Percentiles rank a stretch among this genome's conserved stretches.
Conservation (phyloP, 2,329 filamentous ascomycete species). For the Neofusicoccum sp. region DNA sequence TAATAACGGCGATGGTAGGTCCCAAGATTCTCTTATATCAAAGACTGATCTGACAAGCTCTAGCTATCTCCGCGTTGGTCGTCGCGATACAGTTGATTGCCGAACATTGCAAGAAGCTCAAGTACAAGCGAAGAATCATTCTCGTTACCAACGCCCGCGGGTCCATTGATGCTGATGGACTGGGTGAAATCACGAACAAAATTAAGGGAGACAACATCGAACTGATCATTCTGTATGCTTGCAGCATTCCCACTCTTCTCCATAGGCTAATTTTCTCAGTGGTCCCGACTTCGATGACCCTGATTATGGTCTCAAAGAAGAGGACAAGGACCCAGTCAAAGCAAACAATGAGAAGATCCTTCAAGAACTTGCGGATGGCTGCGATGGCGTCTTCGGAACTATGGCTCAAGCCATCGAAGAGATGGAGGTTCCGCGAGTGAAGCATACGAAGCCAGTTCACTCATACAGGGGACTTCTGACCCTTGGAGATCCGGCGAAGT, state of each 20-base stretch:
- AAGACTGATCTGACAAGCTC: background rate
- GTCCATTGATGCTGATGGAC: conserved; percentile 69
- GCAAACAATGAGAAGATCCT: conserved; percentile 73
- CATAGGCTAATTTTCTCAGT: conserved; percentile 45
- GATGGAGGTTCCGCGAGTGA: conserved; percentile 75
- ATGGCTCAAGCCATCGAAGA: conserved; percentile 83
- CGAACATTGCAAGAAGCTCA: conserved; percentile 69
- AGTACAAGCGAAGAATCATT: conserved; percentile 60
- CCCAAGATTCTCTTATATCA: too few relatives aligned
- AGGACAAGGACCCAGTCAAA: conserved; percentile 62
- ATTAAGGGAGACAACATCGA: conserved; percentile 78
- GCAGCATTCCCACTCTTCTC: conserved; percentile 20
- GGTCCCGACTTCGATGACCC: conserved; percentile 92
- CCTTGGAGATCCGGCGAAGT: conserved; percentile 74
- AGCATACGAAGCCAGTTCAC: conserved; percentile 72
- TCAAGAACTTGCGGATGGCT: conserved; percentile 65
- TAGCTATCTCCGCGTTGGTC: conserved; percentile 79
- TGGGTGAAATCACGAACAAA: conserved; percentile 70
- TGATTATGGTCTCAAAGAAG: conserved; percentile 82
- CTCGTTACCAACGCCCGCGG: conserved; percentile 83
- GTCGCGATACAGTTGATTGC: conserved; percentile 86
- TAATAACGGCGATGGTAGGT: conserved; percentile 69
- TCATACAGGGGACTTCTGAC: conserved; percentile 79
- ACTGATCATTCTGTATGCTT: conserved; percentile 72
- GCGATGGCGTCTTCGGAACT: conserved; percentile 72